Evolutionary conservation across 2,329 filamentous ascomycete species (phyloP), one percentile per base, ranked within the genome.

Genomic region (Calonectria leucothoes): DNA sequence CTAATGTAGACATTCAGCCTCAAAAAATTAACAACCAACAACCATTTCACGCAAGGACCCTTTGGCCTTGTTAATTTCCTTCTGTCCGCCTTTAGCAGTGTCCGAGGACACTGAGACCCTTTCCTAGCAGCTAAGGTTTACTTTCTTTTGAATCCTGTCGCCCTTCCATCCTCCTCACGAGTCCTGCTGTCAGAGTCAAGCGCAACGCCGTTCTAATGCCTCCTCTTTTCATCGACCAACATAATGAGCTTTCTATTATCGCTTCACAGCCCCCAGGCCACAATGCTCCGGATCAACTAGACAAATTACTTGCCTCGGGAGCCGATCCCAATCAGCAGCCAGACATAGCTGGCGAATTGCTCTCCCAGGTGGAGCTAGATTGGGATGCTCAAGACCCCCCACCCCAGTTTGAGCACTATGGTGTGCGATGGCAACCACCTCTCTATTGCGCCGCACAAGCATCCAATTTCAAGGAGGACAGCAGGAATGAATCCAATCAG

Each of bases 371-470:
- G 17, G 15, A 57, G 37, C 23, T 51, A 57, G 37, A 35, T 39
- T 68, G 65, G 65, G 65, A 49, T 12, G 57, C 27, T 48, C 49
- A 20, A 7, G 65, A 59, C 33, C 49, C 65, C 6, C 65, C 65
- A 12, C 65, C 65, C 35, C 49, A 68, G 20, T 68, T 68, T 45
- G 23, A 42, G n/a, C 23, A 17, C 23, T 17, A 33, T 20, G 48
- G 49, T 23, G 63, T 1, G 52, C 14, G 6, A 45, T 33, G 33
- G n/a, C 65, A 67, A 23, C 14, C 37, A 17, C 59, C 59, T 31
- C 59, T 64, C 23, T 48, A 64, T 23, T 45, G 11, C n/a, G 59
- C 59, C 15, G 37, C 37, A 5, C 3, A 25, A 11, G 15, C 23
- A 6, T 8, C 29, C 27, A 17, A 45, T 11, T 33, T 11, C n/a